A percentile compares a stretch with the other conserved stretches of the same genome.
These are phyloP conservation scores for Phtheirospermum japonicum DNA, from an alignment of 257 asterid genomes.

Conservation along the genomic window DNA sequence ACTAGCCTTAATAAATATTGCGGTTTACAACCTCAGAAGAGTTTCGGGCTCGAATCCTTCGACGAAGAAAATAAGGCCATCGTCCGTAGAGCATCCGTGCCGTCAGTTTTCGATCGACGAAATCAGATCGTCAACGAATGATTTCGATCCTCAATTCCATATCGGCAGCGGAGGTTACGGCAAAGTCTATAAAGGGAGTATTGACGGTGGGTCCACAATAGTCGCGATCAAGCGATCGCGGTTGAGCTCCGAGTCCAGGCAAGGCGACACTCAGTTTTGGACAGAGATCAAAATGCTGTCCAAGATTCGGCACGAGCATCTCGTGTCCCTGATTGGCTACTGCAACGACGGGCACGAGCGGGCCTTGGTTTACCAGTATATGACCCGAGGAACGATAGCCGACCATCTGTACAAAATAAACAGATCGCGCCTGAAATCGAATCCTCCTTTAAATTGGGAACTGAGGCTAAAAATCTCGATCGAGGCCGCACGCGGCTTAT, in stretches of 20 bases:
- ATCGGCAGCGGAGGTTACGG: slow-evolving; percentile 79
- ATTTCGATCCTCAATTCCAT: slow-evolving; percentile 40
- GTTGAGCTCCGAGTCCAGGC: slow-evolving; percentile 43
- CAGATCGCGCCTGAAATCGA: slow-evolving; percentile 25
- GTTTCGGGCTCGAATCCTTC: slow-evolving; percentile 35
- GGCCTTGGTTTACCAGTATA: slow-evolving; percentile 55
- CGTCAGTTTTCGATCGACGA: slow-evolving; percentile 63
- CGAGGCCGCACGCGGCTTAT: slow-evolving; percentile 70
- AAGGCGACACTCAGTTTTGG: slow-evolving; percentile 57
- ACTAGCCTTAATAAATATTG: slow-evolving; percentile 43
- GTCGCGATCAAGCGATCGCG: slow-evolving; percentile 54
- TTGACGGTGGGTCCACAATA: slow-evolving; percentile 43
- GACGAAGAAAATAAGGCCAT: slow-evolving; percentile 26
- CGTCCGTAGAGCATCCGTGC: slow-evolving; percentile 35
- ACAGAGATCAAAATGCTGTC: slow-evolving; percentile 67
- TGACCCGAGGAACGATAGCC: slow-evolving; percentile 48
- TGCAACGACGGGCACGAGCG: slow-evolving; percentile 60
- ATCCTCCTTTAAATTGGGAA: slow-evolving; percentile 59
- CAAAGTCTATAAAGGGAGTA: slow-evolving; percentile 56
- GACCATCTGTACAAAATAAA: slow-evolving; percentile 54
- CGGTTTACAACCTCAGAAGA: slow-evolving; percentile 40
- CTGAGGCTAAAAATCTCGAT: slow-evolving; percentile 51
- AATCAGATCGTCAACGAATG: slow-evolving; percentile 46
- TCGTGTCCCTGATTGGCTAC: slow-evolving; percentile 66
- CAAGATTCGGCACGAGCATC: slow-evolving; percentile 49